phyloP scores from a whole-genome alignment of 2,329 filamentous ascomycete genomes.

The Aspergillus viridinutans region DNA sequence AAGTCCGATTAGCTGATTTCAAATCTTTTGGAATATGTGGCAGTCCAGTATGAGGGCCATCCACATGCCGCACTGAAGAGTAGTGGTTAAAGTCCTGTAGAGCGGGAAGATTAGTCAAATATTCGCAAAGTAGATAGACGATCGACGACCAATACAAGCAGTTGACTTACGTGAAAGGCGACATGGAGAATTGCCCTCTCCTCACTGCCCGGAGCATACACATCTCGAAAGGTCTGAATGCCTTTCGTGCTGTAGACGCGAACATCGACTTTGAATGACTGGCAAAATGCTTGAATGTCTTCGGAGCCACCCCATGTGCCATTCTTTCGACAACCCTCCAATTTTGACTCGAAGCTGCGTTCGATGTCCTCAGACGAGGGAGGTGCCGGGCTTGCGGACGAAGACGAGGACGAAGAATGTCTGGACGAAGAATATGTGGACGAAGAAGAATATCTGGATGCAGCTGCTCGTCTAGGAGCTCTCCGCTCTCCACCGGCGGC shows the following conservation, averaged over 20 bases:
- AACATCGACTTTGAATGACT: constrained; percentile 58
- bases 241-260: constrained; percentile 51
- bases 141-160: neutral
- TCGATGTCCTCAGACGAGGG: constrained; percentile 52
- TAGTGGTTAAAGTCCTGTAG: constrained; percentile 60
- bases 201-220: constrained; percentile 37
- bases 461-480: constrained; percentile 51
- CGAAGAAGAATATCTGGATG: constrained; percentile 46
- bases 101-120: neutral
- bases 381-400: constrained; percentile 39
- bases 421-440: constrained; percentile 47
- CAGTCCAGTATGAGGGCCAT: constrained; percentile 55
- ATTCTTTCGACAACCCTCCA: constrained; percentile 56
- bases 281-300: constrained; percentile 63
- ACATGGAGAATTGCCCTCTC: constrained; percentile 48
- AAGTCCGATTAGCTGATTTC: constrained; percentile 40
- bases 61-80: constrained; percentile 59
- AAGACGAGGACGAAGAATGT: constrained; percentile 46
- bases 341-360: constrained; percentile 55
- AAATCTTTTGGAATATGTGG: constrained; percentile 41
- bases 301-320: constrained; percentile 64
- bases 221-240: constrained; percentile 43
- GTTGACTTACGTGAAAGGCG: constrained; percentile 57
- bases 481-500: constrained; percentile 55
- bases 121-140: neutral